Conservation (phyloP, 73 alveolate genomes). For the Durusdinium trenchii region DNA sequence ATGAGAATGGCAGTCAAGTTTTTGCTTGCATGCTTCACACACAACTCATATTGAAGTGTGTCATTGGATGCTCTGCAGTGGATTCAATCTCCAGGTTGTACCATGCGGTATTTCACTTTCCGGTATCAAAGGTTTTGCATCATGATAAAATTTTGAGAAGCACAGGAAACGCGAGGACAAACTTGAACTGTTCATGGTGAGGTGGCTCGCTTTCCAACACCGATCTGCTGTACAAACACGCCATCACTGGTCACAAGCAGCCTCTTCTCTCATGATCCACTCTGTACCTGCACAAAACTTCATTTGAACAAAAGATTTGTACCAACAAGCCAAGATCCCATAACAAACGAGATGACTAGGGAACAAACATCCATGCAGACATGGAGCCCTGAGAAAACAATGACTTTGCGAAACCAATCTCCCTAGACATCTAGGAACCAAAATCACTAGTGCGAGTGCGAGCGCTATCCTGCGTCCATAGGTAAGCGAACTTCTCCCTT, state of each 20-base stretch:
- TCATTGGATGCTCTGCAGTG: neutral
- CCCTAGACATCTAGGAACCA: neutral
- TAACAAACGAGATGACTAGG: neutral
- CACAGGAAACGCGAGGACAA: too few species aligned
- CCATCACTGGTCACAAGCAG: constrained; percentile 1
- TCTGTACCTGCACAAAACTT: neutral
- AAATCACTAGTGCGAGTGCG: too few species aligned
- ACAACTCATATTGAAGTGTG: too few species aligned
- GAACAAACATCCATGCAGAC: neutral
- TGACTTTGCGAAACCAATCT: neutral
- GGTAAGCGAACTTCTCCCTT: too few species aligned
- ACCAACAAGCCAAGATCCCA: neutral
- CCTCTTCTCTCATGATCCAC: constrained; percentile 81
- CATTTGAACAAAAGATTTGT: neutral
- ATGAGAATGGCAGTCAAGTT: neutral
- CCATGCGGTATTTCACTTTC: too few species aligned
- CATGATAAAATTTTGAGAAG: too few species aligned
- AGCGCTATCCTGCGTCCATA: too few species aligned
- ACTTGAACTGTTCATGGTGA: too few species aligned
- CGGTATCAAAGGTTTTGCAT: too few species aligned
- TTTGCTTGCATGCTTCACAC: neutral
- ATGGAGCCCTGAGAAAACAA: neutral
- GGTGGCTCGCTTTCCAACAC: too few species aligned
- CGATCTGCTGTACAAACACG: neutral
- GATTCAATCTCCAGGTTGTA: neutral